These are phyloP conservation scores for Eucalyptus lansdowneana DNA, from an alignment of 345 rosid genomes.

Conservation along the genomic window DNA sequence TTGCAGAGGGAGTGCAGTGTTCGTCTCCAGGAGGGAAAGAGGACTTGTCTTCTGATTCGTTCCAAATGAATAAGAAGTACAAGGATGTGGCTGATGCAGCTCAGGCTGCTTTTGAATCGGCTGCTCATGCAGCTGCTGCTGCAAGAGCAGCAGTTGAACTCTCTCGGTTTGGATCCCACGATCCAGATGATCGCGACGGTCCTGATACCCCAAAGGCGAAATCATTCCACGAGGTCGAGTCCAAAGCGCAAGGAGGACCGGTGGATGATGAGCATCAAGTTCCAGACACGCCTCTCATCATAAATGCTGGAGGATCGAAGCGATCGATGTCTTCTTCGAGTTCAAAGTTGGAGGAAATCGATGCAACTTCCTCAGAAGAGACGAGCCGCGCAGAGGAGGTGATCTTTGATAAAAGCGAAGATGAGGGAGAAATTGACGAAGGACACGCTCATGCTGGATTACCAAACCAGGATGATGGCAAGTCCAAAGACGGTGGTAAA, in stretches of 20 bases:
- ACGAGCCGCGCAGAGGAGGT: not conserved
- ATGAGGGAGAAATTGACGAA: not conserved
- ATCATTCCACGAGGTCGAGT: not conserved
- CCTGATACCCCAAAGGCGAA: not conserved
- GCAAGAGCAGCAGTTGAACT: slow-evolving; percentile 95
- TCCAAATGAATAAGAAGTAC: slow-evolving; percentile 34
- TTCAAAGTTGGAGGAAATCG: not conserved
- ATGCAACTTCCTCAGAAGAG: not conserved
- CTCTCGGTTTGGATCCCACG: slow-evolving; percentile 30
- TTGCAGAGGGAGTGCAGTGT: not conserved
- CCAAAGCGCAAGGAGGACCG: not conserved
- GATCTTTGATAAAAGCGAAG: not conserved
- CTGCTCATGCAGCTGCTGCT: slow-evolving; percentile 84
- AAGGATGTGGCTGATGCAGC: slow-evolving; percentile 93
- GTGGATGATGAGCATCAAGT: not conserved
- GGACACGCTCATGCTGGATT: not conserved
- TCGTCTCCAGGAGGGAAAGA: not conserved
- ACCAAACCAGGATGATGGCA: not conserved
- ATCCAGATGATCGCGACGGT: slow-evolving; percentile 12
- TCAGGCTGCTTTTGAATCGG: slow-evolving; percentile 84
- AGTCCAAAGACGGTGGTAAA: not conserved
- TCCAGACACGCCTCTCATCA: not conserved
- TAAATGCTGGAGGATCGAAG: not conserved
- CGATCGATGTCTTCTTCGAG: not conserved
- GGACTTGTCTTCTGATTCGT: slow-evolving; percentile 18